phyloP scores from a whole-genome alignment of 2,329 filamentous ascomycete species.

The Botrytis medusae region DNA sequence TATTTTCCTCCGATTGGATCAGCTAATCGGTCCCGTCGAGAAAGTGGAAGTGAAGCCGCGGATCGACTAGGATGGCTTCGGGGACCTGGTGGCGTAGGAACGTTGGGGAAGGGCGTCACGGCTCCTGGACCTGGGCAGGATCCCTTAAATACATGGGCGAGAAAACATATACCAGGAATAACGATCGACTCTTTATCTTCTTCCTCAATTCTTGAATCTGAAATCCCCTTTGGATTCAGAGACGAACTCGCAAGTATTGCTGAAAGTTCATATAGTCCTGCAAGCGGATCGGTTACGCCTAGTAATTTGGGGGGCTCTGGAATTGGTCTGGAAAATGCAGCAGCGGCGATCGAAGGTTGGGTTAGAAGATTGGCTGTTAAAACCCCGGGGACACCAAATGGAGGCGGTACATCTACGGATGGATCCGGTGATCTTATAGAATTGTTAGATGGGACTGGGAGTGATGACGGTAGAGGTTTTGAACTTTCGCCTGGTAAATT shows the following conservation, averaged over 20 bases:
- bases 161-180: constrained; percentile 77
- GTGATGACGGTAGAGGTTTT: constrained; percentile 51
- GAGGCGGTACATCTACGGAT: constrained; percentile 43
- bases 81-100: constrained; percentile 85
- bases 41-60: constrained; percentile 41
- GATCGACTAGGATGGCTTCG: constrained; percentile 63
- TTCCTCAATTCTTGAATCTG: constrained; percentile 63
- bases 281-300: constrained; percentile 41
- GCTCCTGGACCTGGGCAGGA: constrained; percentile 82
- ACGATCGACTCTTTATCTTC: constrained; percentile 67
- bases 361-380: constrained; percentile 76
- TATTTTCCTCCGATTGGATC: constrained; percentile 38
- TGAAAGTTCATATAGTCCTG: constrained; percentile 40
- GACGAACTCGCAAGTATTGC: constrained; percentile 44
- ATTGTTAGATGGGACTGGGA: constrained; percentile 60
- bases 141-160: constrained; percentile 79
- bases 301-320: constrained; percentile 48
- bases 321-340: constrained; percentile 72
- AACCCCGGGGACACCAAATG: constrained; percentile 45
- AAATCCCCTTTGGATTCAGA: constrained; percentile 55
- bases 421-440: constrained; percentile 68
- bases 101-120: constrained; percentile 68
- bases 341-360: constrained; percentile 87
- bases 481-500: constrained; percentile 32
- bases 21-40: constrained; percentile 33